phyloP scores from a whole-genome alignment of 306 rosid species.

The Dryas drummondii region DNA sequence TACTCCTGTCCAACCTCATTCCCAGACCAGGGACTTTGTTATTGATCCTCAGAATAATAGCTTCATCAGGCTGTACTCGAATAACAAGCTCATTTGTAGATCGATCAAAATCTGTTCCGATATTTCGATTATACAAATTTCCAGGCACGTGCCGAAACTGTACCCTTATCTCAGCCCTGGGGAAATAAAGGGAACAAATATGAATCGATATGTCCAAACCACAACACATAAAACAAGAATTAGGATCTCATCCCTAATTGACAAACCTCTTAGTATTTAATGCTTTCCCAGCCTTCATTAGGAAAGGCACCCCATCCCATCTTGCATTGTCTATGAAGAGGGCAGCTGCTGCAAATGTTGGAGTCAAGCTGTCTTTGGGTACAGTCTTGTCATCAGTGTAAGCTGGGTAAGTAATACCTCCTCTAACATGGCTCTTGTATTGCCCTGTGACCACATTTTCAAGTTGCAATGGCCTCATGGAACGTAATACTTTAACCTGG shows the following conservation, averaged over 20 bases:
- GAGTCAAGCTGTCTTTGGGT: conserved; percentile 81
- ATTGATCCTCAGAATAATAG: conserved; percentile 79
- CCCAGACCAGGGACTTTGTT: conserved; percentile 91
- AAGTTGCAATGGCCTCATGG: conserved; percentile 77
- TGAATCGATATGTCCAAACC: neutral
- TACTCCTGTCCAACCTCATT: conserved; percentile 82
- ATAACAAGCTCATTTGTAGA: conserved; percentile 88
- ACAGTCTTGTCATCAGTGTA: conserved; percentile 80
- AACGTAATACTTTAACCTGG: conserved; percentile 88
- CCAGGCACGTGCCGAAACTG: conserved; percentile 96
- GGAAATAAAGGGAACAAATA: neutral
- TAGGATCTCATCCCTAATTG: neutral
- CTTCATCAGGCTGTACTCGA: conserved; percentile 93
- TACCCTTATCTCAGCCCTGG: conserved; percentile 90
- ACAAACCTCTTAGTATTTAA: conserved; percentile 66
- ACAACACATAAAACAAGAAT: conserved; percentile 6
- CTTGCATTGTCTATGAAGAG: conserved; percentile 88
- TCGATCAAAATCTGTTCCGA: conserved; percentile 73
- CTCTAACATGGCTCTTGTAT: conserved; percentile 81
- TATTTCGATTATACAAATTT: conserved; percentile 67
- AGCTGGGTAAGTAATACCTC: conserved; percentile 71
- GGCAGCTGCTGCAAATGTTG: conserved; percentile 93
- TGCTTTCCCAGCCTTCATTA: conserved; percentile 96
- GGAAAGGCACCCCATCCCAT: conserved; percentile 96
- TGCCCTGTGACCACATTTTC: conserved; percentile 67